Percentiles rank a stretch among this genome's conserved stretches.
Evolutionary conservation across 2,329 filamentous ascomycete species (phyloP).

Genomic region (Periconia macrospinosa): DNA sequence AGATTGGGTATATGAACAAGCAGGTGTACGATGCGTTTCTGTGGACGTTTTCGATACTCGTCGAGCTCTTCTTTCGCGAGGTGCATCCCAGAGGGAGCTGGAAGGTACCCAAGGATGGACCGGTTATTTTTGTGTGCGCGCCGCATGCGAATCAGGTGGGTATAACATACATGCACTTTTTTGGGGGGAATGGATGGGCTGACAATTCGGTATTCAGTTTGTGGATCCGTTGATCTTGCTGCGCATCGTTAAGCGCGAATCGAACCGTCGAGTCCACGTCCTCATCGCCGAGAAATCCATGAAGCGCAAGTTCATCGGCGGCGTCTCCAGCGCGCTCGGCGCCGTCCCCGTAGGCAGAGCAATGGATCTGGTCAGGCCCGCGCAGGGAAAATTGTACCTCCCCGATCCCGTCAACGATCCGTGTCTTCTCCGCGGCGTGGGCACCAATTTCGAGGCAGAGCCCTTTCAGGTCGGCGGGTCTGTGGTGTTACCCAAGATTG

Average conservation of each 20-base stretch:
- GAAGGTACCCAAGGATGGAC: constrained; percentile 86
- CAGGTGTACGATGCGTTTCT: constrained; percentile 79
- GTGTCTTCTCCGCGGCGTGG: constrained; percentile 75
- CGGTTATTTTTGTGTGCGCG: constrained; percentile 92
- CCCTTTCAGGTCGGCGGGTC: constrained; percentile 65
- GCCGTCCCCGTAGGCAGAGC: constrained; percentile 92
- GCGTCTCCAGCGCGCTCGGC: constrained; percentile 80
- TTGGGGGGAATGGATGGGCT: constrained; percentile 3
- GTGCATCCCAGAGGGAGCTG: constrained; percentile 93
- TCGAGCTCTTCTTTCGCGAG: constrained; percentile 97
- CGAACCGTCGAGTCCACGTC: constrained; percentile 85
- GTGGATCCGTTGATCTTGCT: constrained; percentile 94
- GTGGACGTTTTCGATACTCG: constrained; percentile 76
- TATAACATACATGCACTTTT: not conserved
- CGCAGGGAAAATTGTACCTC: constrained; percentile 79
- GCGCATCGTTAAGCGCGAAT: constrained; percentile 83
- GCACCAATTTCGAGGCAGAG: constrained; percentile 75
- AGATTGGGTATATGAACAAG: constrained; percentile 61
- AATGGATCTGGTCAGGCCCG: constrained; percentile 83
- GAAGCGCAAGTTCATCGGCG: constrained; percentile 84
- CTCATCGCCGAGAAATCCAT: constrained; percentile 96
- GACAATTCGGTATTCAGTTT: constrained; percentile 66
- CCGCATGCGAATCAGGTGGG: constrained; percentile 78
- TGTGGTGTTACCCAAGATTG: constrained; percentile 81
- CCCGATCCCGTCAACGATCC: constrained; percentile 86